Evolutionary conservation across 1,284 basidiomycete genomes (phyloP).

Genomic region (Austroboletus olivaceoglutinosus): DNA sequence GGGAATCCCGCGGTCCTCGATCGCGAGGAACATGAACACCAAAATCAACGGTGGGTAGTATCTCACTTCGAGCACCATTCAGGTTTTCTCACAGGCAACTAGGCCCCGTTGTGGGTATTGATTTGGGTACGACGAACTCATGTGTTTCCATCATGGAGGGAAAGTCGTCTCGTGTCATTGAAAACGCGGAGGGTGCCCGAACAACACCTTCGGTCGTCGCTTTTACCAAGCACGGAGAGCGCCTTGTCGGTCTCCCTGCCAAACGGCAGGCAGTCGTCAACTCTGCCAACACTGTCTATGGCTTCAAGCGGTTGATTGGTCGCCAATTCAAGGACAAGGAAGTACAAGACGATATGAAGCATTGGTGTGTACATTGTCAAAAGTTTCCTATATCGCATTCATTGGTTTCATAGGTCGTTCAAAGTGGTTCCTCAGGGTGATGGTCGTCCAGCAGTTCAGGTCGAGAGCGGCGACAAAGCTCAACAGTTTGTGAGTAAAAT

Average conservation of each 20-base stretch:
- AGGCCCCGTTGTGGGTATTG: slow-evolving; percentile 84
- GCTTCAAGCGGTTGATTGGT: slow-evolving; percentile 96
- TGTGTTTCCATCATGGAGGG: slow-evolving; percentile 97
- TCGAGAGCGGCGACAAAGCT: slow-evolving; percentile 73
- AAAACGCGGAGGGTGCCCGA: slow-evolving; percentile 96
- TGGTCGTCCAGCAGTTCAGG: slow-evolving; percentile 72
- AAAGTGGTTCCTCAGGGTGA: slow-evolving; percentile 73
- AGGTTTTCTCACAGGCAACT: neutral
- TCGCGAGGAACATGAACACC: slow-evolving; percentile 80
- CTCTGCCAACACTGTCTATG: slow-evolving; percentile 90
- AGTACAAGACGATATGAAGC: slow-evolving; percentile 86
- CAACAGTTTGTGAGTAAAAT: slow-evolving; percentile 59
- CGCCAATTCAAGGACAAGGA: slow-evolving; percentile 92
- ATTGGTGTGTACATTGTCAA: slow-evolving; percentile 49
- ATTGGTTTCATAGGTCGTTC: slow-evolving; percentile 61
- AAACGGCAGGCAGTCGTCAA: slow-evolving; percentile 98
- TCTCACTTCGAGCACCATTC: neutral
- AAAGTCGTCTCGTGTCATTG: slow-evolving; percentile 90
- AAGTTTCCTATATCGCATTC: neutral
- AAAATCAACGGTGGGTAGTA: slow-evolving; percentile 66
- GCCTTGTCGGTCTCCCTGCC: slow-evolving; percentile 93
- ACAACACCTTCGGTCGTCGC: slow-evolving; percentile 98
- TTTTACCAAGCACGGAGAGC: slow-evolving; percentile 94
- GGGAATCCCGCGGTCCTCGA: slow-evolving; percentile 65
- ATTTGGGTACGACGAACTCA: slow-evolving; percentile 87